Evolutionary conservation across 2,329 filamentous ascomycete species (phyloP).

Genomic region (Aspergillus transmontanensis): DNA sequence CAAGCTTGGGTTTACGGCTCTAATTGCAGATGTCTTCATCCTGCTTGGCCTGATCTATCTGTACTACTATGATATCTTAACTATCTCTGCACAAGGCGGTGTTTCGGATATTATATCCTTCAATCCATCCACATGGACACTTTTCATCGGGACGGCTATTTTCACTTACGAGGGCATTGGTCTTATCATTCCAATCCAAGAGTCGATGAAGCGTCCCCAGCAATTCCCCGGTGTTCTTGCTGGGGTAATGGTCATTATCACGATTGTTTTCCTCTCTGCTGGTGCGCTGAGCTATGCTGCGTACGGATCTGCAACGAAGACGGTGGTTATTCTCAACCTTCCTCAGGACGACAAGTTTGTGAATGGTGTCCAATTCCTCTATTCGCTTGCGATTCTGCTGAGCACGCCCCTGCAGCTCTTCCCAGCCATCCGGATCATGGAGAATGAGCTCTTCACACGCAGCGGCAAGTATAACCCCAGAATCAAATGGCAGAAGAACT

Average conservation of each 20-base stretch:
- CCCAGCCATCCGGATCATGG: constrained; percentile 93
- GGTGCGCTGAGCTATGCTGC: constrained; percentile 94
- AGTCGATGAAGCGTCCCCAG: constrained; percentile 87
- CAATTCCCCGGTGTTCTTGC: constrained; percentile 90
- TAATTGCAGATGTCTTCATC: constrained; percentile 94
- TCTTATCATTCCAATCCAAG: constrained; percentile 96
- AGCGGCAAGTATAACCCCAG: constrained; percentile 97
- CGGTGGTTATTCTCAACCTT: constrained; percentile 92
- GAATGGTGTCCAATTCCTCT: constrained; percentile 93
- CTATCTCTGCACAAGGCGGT: constrained; percentile 72
- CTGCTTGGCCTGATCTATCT: constrained; percentile 88
- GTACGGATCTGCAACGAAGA: constrained; percentile 93
- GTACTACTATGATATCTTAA: constrained; percentile 92
- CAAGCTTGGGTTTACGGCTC: constrained; percentile 91
- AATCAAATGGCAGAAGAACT: constrained; percentile 99
- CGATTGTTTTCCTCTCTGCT: constrained; percentile 84
- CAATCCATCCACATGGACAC: constrained; percentile 89
- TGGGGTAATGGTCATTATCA: constrained; percentile 93
- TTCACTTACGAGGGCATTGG: constrained; percentile 99
- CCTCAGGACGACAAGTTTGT: constrained; percentile 95
- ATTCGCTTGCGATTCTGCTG: constrained; percentile 94
- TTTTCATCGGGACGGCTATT: constrained; percentile 98
- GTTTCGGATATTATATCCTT: constrained; percentile 86
- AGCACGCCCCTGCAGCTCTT: constrained; percentile 97
- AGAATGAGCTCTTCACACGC: constrained; percentile 89